Evolutionary conservation across 2,329 filamentous ascomycete genomes (phyloP).

Genomic region (Aspergillus caelatus): DNA sequence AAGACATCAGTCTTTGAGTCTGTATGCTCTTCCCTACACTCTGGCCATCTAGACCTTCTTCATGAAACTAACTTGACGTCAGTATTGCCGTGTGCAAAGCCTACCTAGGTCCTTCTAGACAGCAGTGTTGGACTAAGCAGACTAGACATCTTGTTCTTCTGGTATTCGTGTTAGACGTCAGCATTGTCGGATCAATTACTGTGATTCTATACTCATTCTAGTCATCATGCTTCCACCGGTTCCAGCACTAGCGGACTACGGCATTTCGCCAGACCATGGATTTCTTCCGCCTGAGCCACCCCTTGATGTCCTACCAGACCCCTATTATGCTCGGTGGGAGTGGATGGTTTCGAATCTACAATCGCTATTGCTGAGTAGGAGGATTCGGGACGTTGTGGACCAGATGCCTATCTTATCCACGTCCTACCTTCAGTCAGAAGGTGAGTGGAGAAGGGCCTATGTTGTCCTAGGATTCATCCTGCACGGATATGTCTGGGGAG

Average conservation of each 20-base stretch:
- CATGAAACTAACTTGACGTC: background rate
- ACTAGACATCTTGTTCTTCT: too few relatives aligned
- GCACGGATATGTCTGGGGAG: conserved; percentile 90
- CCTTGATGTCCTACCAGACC: conserved; percentile 77
- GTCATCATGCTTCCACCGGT: conserved; percentile 49
- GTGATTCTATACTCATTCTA: background rate
- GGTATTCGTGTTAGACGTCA: background rate
- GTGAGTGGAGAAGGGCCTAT: conserved; percentile 91
- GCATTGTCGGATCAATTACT: background rate
- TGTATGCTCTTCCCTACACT: background rate
- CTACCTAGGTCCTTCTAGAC: too few relatives aligned
- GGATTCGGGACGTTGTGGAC: conserved; percentile 78
- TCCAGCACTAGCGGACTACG: conserved; percentile 70
- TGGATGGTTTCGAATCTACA: conserved; percentile 82
- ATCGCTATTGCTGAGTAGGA: conserved; percentile 79
- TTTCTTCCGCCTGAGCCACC: conserved; percentile 85
- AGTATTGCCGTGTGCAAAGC: background rate
- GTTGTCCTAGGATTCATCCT: conserved; percentile 75
- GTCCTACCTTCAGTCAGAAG: conserved; percentile 74
- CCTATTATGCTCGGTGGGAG: conserved; percentile 97
- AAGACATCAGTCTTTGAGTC: background rate
- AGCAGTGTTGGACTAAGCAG: background rate
- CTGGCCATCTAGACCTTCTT: background rate
- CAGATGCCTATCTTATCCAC: conserved; percentile 82
- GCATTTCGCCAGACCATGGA: conserved; percentile 66